Conservation (phyloP, 2,329 filamentous ascomycete genomes). For the Huntiella savannae region DNA sequence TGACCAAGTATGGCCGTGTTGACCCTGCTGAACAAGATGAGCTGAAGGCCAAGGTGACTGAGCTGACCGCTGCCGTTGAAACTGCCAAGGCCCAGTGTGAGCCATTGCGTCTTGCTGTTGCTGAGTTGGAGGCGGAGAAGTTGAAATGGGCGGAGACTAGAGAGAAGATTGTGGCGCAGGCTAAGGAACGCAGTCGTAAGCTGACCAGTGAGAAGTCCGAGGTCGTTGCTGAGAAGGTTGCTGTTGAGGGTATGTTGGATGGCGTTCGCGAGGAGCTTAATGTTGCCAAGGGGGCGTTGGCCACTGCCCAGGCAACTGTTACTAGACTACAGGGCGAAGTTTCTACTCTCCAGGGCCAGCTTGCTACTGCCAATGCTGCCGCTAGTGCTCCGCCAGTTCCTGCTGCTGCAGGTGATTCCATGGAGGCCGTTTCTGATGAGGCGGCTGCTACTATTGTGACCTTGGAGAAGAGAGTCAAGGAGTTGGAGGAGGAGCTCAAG, state of each 20-base stretch:
- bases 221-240: conserved; percentile 30
- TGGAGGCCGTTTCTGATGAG: background rate
- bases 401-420: conserved; percentile 13
- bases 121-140: conserved; percentile 37
- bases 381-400: conserved; percentile 16
- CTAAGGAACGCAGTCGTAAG: conserved; percentile 39
- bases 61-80: conserved; percentile 46
- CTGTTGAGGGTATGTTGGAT: conserved; percentile 31
- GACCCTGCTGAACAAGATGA: conserved; percentile 86
- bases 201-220: conserved; percentile 36
- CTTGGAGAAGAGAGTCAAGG: conserved; percentile 13
- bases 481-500: conserved; percentile 30
- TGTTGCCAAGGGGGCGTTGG: conserved; percentile 22
- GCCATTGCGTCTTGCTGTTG: conserved; percentile 33
- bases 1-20: conserved; percentile 88
- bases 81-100: conserved; percentile 29
- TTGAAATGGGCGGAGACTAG: conserved; percentile 32
- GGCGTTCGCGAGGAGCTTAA: conserved; percentile 35
- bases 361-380: background rate
- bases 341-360: conserved; percentile 18
- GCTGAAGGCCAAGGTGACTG: conserved; percentile 58
- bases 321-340: conserved; percentile 25
- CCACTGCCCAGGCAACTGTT: conserved; percentile 18
- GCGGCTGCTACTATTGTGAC: conserved; percentile 1
- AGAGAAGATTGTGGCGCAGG: conserved; percentile 39